Evolutionary conservation across 2,329 filamentous ascomycete genomes (phyloP), one percentile per base, ranked within the genome.

Genomic region (Thermothelomyces thermophilus): DNA sequence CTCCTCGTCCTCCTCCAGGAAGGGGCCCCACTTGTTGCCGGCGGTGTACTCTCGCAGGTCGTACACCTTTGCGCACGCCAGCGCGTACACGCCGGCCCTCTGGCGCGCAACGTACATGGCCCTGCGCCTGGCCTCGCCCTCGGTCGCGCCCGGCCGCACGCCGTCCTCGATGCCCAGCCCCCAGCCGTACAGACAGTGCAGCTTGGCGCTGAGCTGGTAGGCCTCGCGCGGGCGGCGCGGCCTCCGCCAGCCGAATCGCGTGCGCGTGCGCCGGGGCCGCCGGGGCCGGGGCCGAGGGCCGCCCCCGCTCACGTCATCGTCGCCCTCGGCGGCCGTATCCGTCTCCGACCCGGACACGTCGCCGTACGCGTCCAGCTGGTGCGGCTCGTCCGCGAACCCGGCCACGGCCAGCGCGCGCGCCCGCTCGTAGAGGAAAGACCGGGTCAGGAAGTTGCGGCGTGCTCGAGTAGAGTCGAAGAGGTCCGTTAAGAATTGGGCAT

Each of bases 1-100:
- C 5, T 11, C 19, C 7, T 16, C 44, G 5, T 40, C 40, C 10
- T 73, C 74, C 2, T 71, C 70, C 60, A 76, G 68, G 59, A 87
- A 90, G 0, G 87, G 87, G 0, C 87, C 87, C 86, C 86, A 90
- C 31, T 73, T 64, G 1, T 76, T 83, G 22, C 66, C 63, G 2
- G 69, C 63, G 0, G 77, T 84, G 64, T 88, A 87, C 56, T 83
- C 75, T 1, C 86, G 73, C 41, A 90, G 66, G 61, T 90, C 86
- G 57, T 90, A 91, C 3, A 90, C 84, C 54, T 79, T 78, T 40
- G 80, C 78, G 47, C 80, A 76, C 1, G 87, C 86, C 56, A 75
- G 83, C 1, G 80, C 77, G 61, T 80, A 82, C 1, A 70, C 70
- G 14, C 64, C 62, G 13, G 35, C 30, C 3, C 42, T 37, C 14